Evolutionary conservation across 345 rosid genomes (phyloP).

Genomic region (Excoecaria agallocha): DNA sequence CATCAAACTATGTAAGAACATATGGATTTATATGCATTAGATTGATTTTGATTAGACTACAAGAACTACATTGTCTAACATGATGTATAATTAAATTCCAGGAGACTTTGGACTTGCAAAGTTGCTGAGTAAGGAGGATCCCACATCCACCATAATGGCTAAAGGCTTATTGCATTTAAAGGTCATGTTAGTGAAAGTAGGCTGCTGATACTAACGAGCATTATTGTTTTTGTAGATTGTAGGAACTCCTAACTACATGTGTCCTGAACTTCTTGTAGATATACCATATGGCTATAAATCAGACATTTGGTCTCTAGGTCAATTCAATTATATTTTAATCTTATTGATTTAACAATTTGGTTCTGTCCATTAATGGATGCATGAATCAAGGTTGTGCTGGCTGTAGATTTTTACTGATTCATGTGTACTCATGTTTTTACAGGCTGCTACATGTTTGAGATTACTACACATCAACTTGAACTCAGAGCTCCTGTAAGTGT

Average conservation of each 20-base stretch:
- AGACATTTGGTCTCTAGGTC: constrained; percentile 57
- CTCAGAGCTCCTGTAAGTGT: constrained; percentile 49
- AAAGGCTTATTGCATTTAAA: too few relatives aligned
- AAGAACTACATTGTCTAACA: background rate
- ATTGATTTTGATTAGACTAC: background rate
- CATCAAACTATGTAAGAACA: constrained; percentile 40
- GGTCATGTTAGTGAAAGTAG: too few relatives aligned
- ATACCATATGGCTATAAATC: constrained; percentile 60
- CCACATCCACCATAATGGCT: constrained; percentile 42
- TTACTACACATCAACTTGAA: constrained; percentile 54
- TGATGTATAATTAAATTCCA: too few relatives aligned
- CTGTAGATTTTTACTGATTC: too few relatives aligned
- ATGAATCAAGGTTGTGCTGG: too few relatives aligned
- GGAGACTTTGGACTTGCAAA: constrained; percentile 56
- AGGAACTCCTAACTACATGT: constrained; percentile 57
- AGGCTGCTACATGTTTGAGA: constrained; percentile 60
- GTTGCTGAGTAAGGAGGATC: constrained; percentile 45
- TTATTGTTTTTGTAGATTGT: constrained; percentile 35
- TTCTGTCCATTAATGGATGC: too few relatives aligned
- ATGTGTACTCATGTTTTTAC: constrained; percentile 2
- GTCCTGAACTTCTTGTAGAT: constrained; percentile 60
- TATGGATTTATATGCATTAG: too few relatives aligned
- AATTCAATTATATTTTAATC: background rate
- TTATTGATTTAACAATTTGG: too few relatives aligned
- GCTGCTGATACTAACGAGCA: background rate